phyloP scores from a whole-genome alignment of 768 basidiomycete genomes.

The Tephrocybe sp. region DNA sequence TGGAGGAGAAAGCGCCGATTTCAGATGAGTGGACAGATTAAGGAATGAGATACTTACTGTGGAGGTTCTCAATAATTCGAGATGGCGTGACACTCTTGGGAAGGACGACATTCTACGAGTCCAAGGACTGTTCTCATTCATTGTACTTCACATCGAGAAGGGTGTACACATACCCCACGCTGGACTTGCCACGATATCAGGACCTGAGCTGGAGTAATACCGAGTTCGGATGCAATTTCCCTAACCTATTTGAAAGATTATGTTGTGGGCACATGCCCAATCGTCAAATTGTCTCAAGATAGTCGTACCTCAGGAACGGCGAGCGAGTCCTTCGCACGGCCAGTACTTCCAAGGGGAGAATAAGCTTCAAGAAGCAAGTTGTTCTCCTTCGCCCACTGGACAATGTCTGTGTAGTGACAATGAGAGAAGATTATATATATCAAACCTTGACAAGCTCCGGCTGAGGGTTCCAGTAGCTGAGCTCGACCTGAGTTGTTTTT shows the following conservation, averaged over 20 bases:
- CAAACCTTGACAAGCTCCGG: constrained; percentile 67
- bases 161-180: constrained; percentile 57
- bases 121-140: background rate
- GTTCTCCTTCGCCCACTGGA: constrained; percentile 67
- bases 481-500: constrained; percentile 50
- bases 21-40: background rate
- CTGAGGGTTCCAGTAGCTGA: constrained; percentile 78
- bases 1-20: constrained; percentile 28
- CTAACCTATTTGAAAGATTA: constrained; percentile 38
- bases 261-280: background rate
- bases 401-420: background rate
- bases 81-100: constrained; percentile 77
- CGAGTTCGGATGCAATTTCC: constrained; percentile 57
- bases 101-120: constrained; percentile 59
- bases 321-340: constrained; percentile 57
- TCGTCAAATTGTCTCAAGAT: background rate
- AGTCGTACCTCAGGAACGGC: constrained; percentile 50
- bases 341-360: constrained; percentile 69
- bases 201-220: constrained; percentile 74
- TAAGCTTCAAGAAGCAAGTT: constrained; percentile 71
- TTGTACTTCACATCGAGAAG: background rate
- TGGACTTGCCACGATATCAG: constrained; percentile 78
- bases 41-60: constrained; percentile 35
- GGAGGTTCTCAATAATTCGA: constrained; percentile 68
- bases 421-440: background rate